A percentile compares a stretch with the other conserved stretches of the same genome.
Conservation (phyloP, 257 asterid genomes). For the Solanum virginianum region DNA sequence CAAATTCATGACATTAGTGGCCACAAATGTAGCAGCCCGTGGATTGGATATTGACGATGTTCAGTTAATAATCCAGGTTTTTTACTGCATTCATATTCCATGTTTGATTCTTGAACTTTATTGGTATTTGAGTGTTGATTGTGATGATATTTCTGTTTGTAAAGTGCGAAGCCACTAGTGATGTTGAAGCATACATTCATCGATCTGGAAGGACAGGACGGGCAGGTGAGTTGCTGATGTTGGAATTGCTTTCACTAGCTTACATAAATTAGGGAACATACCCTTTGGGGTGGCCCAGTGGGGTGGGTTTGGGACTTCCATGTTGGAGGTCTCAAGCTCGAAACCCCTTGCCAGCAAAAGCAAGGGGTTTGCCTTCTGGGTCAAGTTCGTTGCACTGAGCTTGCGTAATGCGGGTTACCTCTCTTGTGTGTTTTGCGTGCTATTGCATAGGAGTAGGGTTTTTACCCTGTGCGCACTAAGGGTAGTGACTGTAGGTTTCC, state of each 20-base stretch:
- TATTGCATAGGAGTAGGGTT: no score
- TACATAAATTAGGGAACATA: background rate
- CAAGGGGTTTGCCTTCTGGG: no score
- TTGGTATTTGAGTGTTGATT: background rate
- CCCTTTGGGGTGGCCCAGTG: no score
- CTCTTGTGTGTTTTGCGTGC: no score
- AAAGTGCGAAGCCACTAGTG: conserved; percentile 96
- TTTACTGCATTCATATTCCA: background rate
- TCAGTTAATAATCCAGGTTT: conserved; percentile 91
- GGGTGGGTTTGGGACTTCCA: no score
- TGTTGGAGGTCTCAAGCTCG: no score
- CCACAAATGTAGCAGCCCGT: conserved; percentile 96
- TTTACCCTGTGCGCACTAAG: no score
- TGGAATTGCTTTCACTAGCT: background rate
- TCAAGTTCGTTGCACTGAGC: no score
- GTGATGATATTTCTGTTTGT: background rate
- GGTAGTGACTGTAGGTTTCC: no score
- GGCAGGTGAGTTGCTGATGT: conserved; percentile 51
- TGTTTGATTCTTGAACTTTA: background rate
- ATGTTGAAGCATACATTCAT: conserved; percentile 96
- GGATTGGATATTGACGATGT: conserved; percentile 96
- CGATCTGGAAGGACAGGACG: conserved; percentile 99
- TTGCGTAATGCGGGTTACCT: no score
- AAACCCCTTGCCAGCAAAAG: no score
- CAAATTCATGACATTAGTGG: conserved; percentile 71